Evolutionary conservation across 2,329 filamentous ascomycete genomes (phyloP), one percentile per base, ranked within the genome.

Genomic region (Chaetomium olivaceum): DNA sequence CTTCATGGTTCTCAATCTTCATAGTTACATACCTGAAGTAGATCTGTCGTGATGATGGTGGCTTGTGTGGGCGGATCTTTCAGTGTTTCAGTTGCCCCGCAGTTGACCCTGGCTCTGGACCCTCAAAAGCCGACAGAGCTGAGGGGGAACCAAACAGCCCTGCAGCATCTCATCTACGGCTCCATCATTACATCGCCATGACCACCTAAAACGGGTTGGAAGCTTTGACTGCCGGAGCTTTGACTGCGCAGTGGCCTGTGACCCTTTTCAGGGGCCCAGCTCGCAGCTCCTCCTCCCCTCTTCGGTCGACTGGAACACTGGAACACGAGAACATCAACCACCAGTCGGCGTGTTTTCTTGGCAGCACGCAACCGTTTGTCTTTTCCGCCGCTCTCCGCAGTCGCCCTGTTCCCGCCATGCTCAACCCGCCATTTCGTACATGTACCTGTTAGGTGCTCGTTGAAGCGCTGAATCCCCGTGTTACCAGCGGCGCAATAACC

Each of bases 141-240:
- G 27, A 43, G 39, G 29, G 21, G 61, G 25, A 25, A 39, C 25
- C n/a, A 33, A 16, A 21, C 46, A 58, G 55, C 61, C 48, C 16
- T 39, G 58, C 39, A 25, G 25, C 59, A 29, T 43, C 60, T 25
- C 7, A 39, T 39, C 4, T 11, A 3, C 9, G 31, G 33, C 64
- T 48, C 55, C 64, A 57, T 58, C 57, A 63, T 66, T 52, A 58
- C 61, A 63, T 66, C 61, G 61, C 31, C 64, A 61, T 66, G 64
- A 58, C 39, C 39, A 43, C 33, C 55, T 56, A 48, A 58, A 62
- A 59, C 60, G 46, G 27, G 50, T n/a, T n/a, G 57, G 48, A 36
- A 43, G 36, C 21, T 48, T 29, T 31, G 25, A n/a, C 25, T 58
- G 8, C 21, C 11, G 36, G n/a, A 56, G 36, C 39, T 39, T 39